These are phyloP conservation scores for Carex arenaria DNA, from an alignment of 202 grass and related monocot species.

Conservation along the genomic window DNA sequence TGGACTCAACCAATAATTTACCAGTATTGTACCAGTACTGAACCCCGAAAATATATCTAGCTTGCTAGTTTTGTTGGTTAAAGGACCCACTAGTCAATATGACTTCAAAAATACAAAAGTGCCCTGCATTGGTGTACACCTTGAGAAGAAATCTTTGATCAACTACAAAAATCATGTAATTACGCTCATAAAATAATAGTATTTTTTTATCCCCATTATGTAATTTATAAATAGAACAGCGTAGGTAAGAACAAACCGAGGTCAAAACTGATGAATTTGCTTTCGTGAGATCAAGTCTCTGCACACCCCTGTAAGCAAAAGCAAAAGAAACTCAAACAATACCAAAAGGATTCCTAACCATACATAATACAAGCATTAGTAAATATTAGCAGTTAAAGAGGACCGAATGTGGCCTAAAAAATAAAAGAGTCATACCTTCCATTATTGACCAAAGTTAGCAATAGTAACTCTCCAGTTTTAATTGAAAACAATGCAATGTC, in stretches of 20 bases:
- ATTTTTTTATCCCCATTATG: not conserved
- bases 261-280: conserved; percentile 90
- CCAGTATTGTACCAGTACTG: not conserved
- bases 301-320: conserved; percentile 61
- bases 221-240: not conserved
- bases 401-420: not conserved
- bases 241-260: conserved; percentile 51
- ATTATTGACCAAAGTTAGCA: conserved; percentile 80
- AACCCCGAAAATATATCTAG: not conserved
- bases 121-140: not conserved
- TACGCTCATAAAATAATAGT: not conserved
- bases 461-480: conserved; percentile 79
- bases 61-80: not conserved
- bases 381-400: not conserved
- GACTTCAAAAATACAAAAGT: not conserved
- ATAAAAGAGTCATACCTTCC: conserved; percentile 45
- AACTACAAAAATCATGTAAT: not conserved
- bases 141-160: not conserved
- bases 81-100: not conserved
- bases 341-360: conserved; percentile 6
- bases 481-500: conserved; percentile 80
- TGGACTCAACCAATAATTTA: not conserved
- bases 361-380: not conserved
- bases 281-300: conserved; percentile 92
- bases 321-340: conserved; percentile 12